phyloP scores from a whole-genome alignment of 805 yeast genomes.

The Maudiozyma turicensis region DNA sequence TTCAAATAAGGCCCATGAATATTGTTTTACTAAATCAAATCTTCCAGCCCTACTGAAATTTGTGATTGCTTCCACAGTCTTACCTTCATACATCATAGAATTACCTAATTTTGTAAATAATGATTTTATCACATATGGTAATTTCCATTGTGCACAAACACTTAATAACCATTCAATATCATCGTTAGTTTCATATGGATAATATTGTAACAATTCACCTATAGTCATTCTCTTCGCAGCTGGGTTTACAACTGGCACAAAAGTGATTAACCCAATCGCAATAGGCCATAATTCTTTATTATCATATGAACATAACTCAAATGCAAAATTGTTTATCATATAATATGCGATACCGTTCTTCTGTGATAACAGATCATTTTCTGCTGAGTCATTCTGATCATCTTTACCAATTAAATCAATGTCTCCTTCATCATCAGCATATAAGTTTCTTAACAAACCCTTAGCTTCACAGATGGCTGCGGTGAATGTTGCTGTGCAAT shows the following conservation, averaged over 20 bases:
- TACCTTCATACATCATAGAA: conserved; percentile 43
- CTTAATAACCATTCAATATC: conserved; percentile 74
- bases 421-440: conserved; percentile 16
- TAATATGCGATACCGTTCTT: conserved; percentile 38
- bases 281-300: conserved; percentile 49
- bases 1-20: conserved; percentile 55
- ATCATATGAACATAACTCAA: conserved; percentile 22
- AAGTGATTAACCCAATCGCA: conserved; percentile 54
- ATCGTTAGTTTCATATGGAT: conserved; percentile 54
- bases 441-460: conserved; percentile 40
- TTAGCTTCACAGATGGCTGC: conserved; percentile 56
- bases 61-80: conserved; percentile 50
- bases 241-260: conserved; percentile 37
- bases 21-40: conserved; percentile 37
- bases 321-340: conserved; percentile 24
- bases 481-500: conserved; percentile 52
- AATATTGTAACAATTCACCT: conserved; percentile 50
- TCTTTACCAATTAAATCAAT: conserved; percentile 4
- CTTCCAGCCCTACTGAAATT: conserved; percentile 59
- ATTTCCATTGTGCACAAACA: conserved; percentile 56
- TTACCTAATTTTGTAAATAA: conserved; percentile 43
- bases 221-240: conserved; percentile 31
- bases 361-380: conserved; percentile 26
- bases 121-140: conserved; percentile 47
- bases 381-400: conserved; percentile 10